Base-by-base conservation (phyloP, 1,139 yeast species). In the Pichia sp. region DNA sequence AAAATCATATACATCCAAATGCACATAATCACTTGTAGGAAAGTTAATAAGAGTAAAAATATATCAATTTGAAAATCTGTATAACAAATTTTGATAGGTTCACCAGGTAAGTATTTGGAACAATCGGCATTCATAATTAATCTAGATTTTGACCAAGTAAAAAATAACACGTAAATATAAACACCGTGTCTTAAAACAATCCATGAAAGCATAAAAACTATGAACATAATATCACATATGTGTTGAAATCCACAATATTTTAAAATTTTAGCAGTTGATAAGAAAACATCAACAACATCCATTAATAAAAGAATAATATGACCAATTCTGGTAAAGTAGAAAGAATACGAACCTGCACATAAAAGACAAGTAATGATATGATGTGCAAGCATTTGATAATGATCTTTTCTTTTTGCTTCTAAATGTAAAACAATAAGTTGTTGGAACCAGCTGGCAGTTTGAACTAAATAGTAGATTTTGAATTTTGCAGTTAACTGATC, bases 301-400 rank as follows among this genome's bases (percentile, higher is more conserved):
- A 88, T 87, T 49, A 85, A 65, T 52, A 81, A 72, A 53, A 86
- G 64, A 37, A 88, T 80, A 34, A 81, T 73, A 61, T 86, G 86
- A 25, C 96, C 96, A 43, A 86, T 75, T 34, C 88, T 72, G 30
- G 80, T 77, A 60, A 77, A 83, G 62, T 83, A 79, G 57, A 76
- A 79, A 55, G 70, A 70, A 60, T 87, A 88, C 2, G 93, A 81
- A 1, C 93, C 93, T 18, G 73, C 62, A 33, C 84, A 72, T 46
- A 88, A 69, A 24, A 69, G 54, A 53, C 80, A 72, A 1, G 96
- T 88, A 42, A 88, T 80, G 41, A 88, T 78, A 62, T 88, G 96
- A 60, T 88, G 96, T 38, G 81, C 67, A 56, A 87, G 77, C 96
- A 88, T 88, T 61, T 87, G 95, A 53, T 65, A 63, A 60, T 85